These are phyloP conservation scores for Tripterygium wilfordii DNA, from an alignment of 177 flowering plant genomes.

Conservation along the genomic window DNA sequence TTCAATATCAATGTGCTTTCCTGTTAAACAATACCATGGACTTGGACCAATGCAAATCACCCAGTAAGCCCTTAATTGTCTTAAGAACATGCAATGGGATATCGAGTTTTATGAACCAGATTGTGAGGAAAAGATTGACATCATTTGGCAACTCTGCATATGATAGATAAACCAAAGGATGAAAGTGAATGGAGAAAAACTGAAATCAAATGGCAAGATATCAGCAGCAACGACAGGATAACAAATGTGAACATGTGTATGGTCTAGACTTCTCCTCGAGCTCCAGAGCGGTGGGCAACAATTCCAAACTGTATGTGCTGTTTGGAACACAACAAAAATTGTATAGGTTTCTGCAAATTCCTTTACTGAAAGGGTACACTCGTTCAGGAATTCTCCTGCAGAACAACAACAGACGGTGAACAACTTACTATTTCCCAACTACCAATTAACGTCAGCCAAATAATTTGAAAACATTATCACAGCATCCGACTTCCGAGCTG, in stretches of 20 bases:
- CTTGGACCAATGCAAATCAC: constrained; percentile 29
- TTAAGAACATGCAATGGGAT: too few relatives aligned
- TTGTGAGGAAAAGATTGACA: constrained; percentile 47
- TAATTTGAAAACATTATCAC: too few relatives aligned
- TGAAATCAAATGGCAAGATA: too few relatives aligned
- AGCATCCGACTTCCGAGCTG: too few relatives aligned
- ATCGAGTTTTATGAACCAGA: constrained; percentile 65
- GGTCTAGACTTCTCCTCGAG: constrained; percentile 67
- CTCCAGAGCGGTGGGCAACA: constrained; percentile 55
- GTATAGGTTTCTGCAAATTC: constrained; percentile 65
- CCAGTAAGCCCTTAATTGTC: constrained; percentile 20
- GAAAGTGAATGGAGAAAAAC: too few relatives aligned
- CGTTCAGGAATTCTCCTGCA: constrained; percentile 79
- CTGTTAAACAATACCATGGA: constrained; percentile 24
- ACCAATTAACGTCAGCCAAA: too few relatives aligned
- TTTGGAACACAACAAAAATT: constrained; percentile 52
- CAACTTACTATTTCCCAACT: too few relatives aligned
- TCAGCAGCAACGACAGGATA: constrained; percentile 86
- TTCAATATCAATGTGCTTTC: constrained; percentile 22
- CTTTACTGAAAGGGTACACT: constrained; percentile 87
- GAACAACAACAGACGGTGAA: too few relatives aligned
- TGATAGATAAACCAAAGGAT: too few relatives aligned
- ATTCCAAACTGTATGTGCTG: constrained; percentile 45
- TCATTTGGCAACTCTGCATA: too few relatives aligned
- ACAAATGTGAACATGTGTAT: constrained; percentile 57